Percentiles rank a stretch among this genome's conserved stretches.
These are phyloP conservation scores for Ceratocystis colombiana DNA, from an alignment of 2,329 filamentous ascomycete genomes.

Conservation along the genomic window DNA sequence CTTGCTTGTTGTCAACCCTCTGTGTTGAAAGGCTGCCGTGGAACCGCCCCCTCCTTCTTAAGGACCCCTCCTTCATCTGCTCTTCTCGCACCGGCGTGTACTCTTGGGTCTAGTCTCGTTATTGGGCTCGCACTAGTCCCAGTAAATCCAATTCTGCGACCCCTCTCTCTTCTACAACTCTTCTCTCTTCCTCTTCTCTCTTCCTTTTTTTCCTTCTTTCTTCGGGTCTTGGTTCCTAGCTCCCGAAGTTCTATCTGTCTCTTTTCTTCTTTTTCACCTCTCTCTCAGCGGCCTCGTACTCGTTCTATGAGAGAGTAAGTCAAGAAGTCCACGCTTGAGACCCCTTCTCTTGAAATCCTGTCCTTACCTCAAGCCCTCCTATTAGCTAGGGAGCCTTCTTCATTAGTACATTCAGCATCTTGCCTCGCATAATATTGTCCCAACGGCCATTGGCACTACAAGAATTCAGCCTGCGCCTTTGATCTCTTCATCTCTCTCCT, in stretches of 20 bases:
- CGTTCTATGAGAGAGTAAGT: not conserved
- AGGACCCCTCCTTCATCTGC: constrained; percentile 19
- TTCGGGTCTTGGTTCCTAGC: constrained; percentile 12
- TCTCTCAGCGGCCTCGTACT: not conserved
- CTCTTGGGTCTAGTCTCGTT: constrained; percentile 18
- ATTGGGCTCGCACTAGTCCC: constrained; percentile 12
- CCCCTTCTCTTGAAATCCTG: not conserved
- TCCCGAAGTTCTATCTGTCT: constrained; percentile 8
- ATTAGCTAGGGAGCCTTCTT: not conserved
- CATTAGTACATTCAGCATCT: not conserved
- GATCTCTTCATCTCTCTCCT: not conserved
- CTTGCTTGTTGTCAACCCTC: not conserved
- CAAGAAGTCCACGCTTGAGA: not conserved
- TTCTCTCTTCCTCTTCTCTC: constrained; percentile 1
- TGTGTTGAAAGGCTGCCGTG: not conserved
- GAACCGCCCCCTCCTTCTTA: constrained; percentile 21
- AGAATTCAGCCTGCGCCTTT: not conserved
- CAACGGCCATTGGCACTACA: not conserved
- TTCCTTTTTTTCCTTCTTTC: constrained; percentile 11
- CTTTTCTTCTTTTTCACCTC: constrained; percentile 18
- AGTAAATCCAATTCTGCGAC: constrained; percentile 3
- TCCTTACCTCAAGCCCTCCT: not conserved
- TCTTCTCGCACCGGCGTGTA: constrained; percentile 20
- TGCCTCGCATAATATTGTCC: not conserved
- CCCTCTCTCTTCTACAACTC: constrained; percentile 2